Percentiles rank a stretch among this genome's conserved stretches.
Conservation (phyloP, 768 basidiomycete species). For the Hortiboletus flavorubellus region DNA sequence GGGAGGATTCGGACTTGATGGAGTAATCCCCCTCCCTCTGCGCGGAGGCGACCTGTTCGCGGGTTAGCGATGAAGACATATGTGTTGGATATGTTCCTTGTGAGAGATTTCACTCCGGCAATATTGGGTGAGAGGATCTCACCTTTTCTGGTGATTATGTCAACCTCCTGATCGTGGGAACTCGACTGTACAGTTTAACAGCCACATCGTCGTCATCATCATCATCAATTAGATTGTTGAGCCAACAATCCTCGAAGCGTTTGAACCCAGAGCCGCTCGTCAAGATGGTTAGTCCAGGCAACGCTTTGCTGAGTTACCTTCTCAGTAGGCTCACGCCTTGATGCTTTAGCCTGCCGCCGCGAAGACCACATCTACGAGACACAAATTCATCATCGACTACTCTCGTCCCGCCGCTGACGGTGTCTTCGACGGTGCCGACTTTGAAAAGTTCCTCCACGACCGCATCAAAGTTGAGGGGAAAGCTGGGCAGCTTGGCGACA, state of each 20-base stretch:
- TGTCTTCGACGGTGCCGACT: conserved; percentile 60
- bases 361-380: conserved; percentile 55
- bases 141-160: conserved; percentile 14
- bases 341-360: conserved; percentile 50
- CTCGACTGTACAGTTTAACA: conserved; percentile 51
- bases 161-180: conserved; percentile 17
- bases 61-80: conserved; percentile 41
- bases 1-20: conserved; percentile 73
- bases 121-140: conserved; percentile 4
- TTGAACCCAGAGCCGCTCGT: conserved; percentile 7
- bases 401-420: conserved; percentile 71
- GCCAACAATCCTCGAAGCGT: not conserved
- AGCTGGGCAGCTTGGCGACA: conserved; percentile 88
- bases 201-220: conserved; percentile 13
- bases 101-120: conserved; percentile 16
- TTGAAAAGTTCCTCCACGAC: conserved; percentile 90
- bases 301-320: conserved; percentile 87
- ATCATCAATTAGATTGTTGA: not conserved
- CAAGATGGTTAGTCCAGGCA: conserved; percentile 74
- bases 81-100: not conserved
- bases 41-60: conserved; percentile 68
- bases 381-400: conserved; percentile 85
- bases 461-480: conserved; percentile 93
- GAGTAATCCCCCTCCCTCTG: conserved; percentile 73
- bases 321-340: conserved; percentile 83